phyloP scores from a whole-genome alignment of 225 moss, liverwort and hornwort species.

The Polytrichum commune region DNA sequence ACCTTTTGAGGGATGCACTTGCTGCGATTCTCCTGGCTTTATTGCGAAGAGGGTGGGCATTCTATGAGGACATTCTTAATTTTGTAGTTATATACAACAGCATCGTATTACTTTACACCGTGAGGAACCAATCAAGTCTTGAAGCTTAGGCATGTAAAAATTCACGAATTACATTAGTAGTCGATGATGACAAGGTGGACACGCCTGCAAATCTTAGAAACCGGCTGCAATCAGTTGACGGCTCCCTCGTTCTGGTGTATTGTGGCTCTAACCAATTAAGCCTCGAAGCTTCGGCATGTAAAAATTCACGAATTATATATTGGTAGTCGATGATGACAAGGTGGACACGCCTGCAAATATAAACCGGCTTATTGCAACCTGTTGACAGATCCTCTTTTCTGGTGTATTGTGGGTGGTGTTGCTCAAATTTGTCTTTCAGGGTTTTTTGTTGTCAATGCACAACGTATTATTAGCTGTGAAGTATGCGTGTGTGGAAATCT shows the following conservation, averaged over 20 bases:
- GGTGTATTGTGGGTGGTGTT: too few species aligned
- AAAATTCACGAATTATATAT: slow-evolving; percentile 4
- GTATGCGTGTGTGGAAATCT: too few species aligned
- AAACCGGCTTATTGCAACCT: not conserved
- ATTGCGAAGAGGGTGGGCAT: slow-evolving; percentile 16
- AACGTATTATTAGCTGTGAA: too few species aligned
- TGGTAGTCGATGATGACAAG: not conserved
- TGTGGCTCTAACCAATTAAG: not conserved
- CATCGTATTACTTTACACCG: slow-evolving; percentile 11
- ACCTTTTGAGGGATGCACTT: too few species aligned
- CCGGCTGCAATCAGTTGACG: not conserved
- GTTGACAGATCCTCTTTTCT: not conserved
- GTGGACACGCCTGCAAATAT: not conserved
- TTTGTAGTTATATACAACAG: slow-evolving; percentile 22
- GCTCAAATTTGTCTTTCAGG: too few species aligned
- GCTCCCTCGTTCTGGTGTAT: not conserved
- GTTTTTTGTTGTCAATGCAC: too few species aligned
- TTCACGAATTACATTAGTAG: not conserved
- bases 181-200: not conserved
- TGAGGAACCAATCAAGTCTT: slow-evolving; percentile 13
- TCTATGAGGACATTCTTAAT: slow-evolving; percentile 28
- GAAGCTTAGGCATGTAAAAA: slow-evolving; percentile 22
- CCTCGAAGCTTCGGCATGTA: slow-evolving; percentile 22
- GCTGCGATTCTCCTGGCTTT: not conserved
- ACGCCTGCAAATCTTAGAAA: not conserved